phyloP scores from a whole-genome alignment of 306 rosid genomes.

The Calophaca sinica region DNA sequence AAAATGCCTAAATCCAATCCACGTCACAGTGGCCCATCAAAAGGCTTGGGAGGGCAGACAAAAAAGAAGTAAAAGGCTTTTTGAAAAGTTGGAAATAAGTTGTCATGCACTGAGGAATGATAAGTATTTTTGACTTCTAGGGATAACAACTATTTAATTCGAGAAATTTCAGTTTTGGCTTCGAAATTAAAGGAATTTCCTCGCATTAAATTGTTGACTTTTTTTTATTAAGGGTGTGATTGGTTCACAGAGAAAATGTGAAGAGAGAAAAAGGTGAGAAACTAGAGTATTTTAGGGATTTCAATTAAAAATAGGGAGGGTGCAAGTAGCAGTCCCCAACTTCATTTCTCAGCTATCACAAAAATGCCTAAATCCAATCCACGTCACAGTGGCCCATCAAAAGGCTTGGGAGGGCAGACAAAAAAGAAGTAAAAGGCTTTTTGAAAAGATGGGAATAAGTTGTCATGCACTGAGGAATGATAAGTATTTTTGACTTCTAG shows the following conservation, averaged over 20 bases:
- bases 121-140: slow-evolving; percentile 38
- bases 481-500: slow-evolving; percentile 38
- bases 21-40: slow-evolving; percentile 6
- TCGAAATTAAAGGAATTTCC: slow-evolving; percentile 27
- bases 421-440: neutral
- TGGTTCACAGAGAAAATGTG: too few relatives aligned
- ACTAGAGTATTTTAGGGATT: too few relatives aligned
- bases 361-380: neutral
- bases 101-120: slow-evolving; percentile 35
- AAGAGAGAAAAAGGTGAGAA: too few relatives aligned
- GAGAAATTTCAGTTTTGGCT: slow-evolving; percentile 12
- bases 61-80: neutral
- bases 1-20: neutral
- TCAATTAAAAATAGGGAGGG: too few relatives aligned
- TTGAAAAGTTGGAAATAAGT: slow-evolving; percentile 9
- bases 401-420: slow-evolving; percentile 8
- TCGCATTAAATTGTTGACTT: slow-evolving; percentile 46
- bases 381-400: slow-evolving; percentile 6
- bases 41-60: slow-evolving; percentile 8
- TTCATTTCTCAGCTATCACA: neutral
- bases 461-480: slow-evolving; percentile 35
- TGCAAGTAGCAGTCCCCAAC: too few relatives aligned
- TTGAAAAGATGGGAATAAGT: slow-evolving; percentile 9
- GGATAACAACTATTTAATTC: neutral
- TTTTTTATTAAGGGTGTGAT: too few relatives aligned